phyloP scores from a whole-genome alignment of 768 basidiomycete genomes.

The Lactarius vividus region DNA sequence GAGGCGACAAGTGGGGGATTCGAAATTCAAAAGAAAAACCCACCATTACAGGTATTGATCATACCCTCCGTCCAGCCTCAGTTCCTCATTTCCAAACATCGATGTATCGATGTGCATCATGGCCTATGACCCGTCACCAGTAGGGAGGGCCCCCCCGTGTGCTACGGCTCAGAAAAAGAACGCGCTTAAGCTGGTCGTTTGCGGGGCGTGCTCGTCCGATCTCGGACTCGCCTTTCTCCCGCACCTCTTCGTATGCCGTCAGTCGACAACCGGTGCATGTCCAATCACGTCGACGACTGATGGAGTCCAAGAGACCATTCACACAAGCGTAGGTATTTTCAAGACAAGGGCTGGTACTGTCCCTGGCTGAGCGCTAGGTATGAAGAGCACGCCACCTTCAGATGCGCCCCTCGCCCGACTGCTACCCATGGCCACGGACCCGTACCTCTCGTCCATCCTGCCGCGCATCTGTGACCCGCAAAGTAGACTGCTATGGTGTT shows the following conservation, averaged over 20 bases:
- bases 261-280: too few species aligned
- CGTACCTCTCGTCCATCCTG: neutral
- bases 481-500: neutral
- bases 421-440: neutral
- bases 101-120: neutral
- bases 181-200: neutral
- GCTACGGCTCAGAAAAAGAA: neutral
- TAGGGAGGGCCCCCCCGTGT: neutral
- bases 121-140: neutral
- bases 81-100: neutral
- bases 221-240: neutral
- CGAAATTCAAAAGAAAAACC: neutral
- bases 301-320: slow-evolving; percentile 67
- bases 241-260: neutral
- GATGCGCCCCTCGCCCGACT: neutral
- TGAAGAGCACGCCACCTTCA: neutral
- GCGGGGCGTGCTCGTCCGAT: too few species aligned
- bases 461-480: too few species aligned
- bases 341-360: slow-evolving; percentile 95
- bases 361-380: slow-evolving; percentile 71
- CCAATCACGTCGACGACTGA: too few species aligned
- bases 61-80: neutral
- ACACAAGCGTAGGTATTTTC: slow-evolving; percentile 99
- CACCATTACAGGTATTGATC: neutral
- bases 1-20: neutral